phyloP scores from a whole-genome alignment of 176 grass and related monocot genomes.

The Paspalum vaginatum region DNA sequence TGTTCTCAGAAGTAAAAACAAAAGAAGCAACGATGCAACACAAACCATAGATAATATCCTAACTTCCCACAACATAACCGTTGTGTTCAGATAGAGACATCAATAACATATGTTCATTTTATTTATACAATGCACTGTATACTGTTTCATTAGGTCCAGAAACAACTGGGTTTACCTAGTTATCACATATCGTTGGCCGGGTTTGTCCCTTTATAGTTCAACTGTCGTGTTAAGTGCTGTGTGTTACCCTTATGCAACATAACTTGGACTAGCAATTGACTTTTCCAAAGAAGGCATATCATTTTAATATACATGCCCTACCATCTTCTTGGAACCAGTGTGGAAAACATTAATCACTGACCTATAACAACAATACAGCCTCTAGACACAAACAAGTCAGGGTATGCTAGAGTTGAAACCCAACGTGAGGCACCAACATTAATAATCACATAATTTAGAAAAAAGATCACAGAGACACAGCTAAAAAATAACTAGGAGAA shows the following conservation, averaged over 20 bases:
- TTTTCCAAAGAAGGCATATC: neutral
- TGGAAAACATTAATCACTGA: neutral
- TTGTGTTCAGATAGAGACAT: neutral
- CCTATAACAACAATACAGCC: too few relatives aligned
- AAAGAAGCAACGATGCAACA: neutral
- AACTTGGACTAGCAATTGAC: neutral
- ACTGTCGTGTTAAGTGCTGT: neutral
- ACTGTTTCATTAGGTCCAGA: neutral
- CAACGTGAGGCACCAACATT: neutral
- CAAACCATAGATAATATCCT: neutral
- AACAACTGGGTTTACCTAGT: neutral
- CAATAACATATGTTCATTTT: neutral
- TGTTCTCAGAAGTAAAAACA: conserved; percentile 18
- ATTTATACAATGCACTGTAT: neutral
- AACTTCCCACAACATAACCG: neutral
- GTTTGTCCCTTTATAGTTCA: neutral
- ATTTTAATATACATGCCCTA: conserved; percentile 4
- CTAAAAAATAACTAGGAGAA: neutral
- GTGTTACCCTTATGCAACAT: neutral
- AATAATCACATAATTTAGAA: neutral
- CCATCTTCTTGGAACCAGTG: conserved; percentile 14
- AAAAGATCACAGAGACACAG: neutral
- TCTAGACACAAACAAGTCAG: too few relatives aligned
- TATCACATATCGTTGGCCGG: neutral
- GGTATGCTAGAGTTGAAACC: too few relatives aligned